Evolutionary conservation across 2,329 filamentous ascomycete genomes (phyloP).

Genomic region (Fusarium sp.): DNA sequence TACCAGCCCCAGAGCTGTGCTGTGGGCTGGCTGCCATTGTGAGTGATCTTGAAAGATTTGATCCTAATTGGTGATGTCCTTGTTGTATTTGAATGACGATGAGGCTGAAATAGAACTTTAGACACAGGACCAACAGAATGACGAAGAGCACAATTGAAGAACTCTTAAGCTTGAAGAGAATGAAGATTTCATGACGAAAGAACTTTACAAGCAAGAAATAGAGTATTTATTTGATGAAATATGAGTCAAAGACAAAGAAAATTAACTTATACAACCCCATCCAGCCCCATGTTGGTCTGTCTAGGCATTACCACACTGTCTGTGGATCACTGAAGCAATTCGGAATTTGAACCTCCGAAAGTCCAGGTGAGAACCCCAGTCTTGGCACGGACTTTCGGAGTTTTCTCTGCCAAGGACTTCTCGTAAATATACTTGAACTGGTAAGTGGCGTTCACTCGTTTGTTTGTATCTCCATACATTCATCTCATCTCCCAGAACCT

Average conservation of each 20-base stretch:
- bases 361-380: slow-evolving; percentile 8
- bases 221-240: not conserved
- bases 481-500: slow-evolving; percentile 3
- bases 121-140: not conserved
- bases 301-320: slow-evolving; percentile 6
- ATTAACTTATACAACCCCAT: not conserved
- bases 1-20: slow-evolving; percentile 10
- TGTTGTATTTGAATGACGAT: not conserved
- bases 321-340: slow-evolving; percentile 41
- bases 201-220: not conserved
- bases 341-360: slow-evolving; percentile 39
- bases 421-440: slow-evolving; percentile 14
- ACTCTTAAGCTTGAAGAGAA: not conserved
- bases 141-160: not conserved
- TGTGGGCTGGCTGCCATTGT: slow-evolving; percentile 27
- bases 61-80: accelerated
- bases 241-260: slow-evolving; percentile 23
- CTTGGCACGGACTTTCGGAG: slow-evolving; percentile 16
- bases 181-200: not conserved
- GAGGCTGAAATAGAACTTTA: not conserved
- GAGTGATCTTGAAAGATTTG: not conserved
- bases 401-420: slow-evolving; percentile 19
- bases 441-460: not conserved
- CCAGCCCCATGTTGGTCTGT: slow-evolving; percentile 5
- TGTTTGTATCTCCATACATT: not conserved